Conservation (phyloP, 129 eudicot genomes). For the Ambrosia artemisiifolia region DNA sequence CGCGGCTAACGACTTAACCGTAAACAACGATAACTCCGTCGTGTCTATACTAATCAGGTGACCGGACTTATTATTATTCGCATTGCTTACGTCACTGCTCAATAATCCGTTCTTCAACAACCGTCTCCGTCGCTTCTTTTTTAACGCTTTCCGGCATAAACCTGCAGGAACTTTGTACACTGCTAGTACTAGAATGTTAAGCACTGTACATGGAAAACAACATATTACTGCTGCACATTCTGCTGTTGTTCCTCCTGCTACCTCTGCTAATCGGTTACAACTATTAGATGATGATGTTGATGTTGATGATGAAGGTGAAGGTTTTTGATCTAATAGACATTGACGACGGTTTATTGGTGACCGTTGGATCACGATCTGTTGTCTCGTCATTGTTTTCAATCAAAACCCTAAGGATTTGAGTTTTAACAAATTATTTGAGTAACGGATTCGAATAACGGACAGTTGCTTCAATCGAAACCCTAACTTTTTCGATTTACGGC, state of each 20-base stretch:
- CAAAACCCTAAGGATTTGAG: too few species aligned
- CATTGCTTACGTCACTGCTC: slow-evolving; percentile 6
- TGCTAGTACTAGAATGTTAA: slow-evolving; percentile 45
- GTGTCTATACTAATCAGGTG: slow-evolving; percentile 26
- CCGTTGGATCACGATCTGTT: slow-evolving; percentile 31
- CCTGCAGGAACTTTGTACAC: slow-evolving; percentile 79
- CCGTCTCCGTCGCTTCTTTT: slow-evolving; percentile 38
- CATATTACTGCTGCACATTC: slow-evolving; percentile 82
- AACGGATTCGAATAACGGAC: too few species aligned
- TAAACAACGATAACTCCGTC: neutral
- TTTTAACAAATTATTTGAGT: too few species aligned
- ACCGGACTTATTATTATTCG: neutral
- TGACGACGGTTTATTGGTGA: slow-evolving; percentile 34
- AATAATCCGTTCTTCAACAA: slow-evolving; percentile 35
- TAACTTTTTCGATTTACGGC: too few species aligned
- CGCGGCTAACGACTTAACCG: slow-evolving; percentile 15
- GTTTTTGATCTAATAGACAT: slow-evolving; percentile 15
- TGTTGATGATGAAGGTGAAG: too few species aligned
- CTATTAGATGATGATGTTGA: slow-evolving; percentile 14
- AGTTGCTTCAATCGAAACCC: too few species aligned
- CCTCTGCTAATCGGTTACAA: slow-evolving; percentile 45
- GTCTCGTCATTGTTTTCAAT: slow-evolving; percentile 1
- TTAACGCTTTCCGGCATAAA: slow-evolving; percentile 56
- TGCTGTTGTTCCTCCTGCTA: slow-evolving; percentile 78
- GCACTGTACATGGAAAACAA: slow-evolving; percentile 61